Evolutionary conservation across 2,329 filamentous ascomycete genomes (phyloP), one percentile per base, ranked within the genome.

Genomic region (Arthrobotrys entomopaga): DNA sequence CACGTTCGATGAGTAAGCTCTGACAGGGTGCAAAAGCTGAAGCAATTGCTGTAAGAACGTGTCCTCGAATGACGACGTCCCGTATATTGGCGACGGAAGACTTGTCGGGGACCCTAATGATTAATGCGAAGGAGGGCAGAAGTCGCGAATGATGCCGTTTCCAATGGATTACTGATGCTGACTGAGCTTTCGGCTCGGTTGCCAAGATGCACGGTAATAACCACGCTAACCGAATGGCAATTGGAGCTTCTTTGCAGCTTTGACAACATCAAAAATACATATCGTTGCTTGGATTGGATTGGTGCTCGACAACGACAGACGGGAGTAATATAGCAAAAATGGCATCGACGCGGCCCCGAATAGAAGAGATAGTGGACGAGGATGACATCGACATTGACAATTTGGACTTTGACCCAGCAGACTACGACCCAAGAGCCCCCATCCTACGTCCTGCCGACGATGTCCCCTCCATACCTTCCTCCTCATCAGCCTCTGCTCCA

Each of bases 351-450:
- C 82, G 95, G 84, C 88, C 93, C 73, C 89, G 90, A 75, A 90
- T 98, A 82, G 95, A 99, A 86, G 95, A 98, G 83, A 90, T 97
- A 76, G 92, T 89, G 73, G 92, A 96, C 84, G 69, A 73, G 46
- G 69, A 73, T 46, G 69, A 73, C 43, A 89, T 87, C 81, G 90
- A 92, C 82, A 85, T 86, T 77, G 89, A 87, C 13, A 72, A 83
- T 85, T 78, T 73, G 69, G 69, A 73, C 15, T 92, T 91, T 13
- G 94, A 98, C 83, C 92, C 94, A 61, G 91, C 92, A 77, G 93
- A 97, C 83, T 90, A 89, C 82, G 91, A 95, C 83, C 91, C 80
- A 77, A 58, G 78, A 80, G 78, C 79, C 79, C 65, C 81, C 65
- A 77, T 80, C 54, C 78, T 81, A 70, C 80, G 84, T 77, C 82